Evolutionary conservation across 78 protist species (phyloP).

Genomic region (Dictyostelium purpureum): DNA sequence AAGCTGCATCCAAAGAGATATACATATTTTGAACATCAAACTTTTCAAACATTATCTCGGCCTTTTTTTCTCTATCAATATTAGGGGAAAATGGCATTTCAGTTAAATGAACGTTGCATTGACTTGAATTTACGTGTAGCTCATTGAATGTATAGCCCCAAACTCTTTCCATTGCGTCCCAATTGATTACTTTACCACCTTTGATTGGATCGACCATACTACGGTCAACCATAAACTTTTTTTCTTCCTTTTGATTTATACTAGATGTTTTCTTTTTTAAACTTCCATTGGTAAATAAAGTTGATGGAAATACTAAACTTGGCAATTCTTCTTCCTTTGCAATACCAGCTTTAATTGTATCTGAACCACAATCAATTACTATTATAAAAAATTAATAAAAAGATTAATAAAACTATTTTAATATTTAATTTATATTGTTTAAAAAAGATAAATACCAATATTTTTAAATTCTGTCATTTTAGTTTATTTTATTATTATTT

Average conservation of each 20-base stretch:
- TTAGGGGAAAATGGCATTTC: slow-evolving; percentile 85
- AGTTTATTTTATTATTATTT: too few species aligned
- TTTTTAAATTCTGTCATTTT: too few species aligned
- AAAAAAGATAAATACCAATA: too few species aligned
- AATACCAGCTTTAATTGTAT: neutral
- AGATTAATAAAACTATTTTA: too few species aligned
- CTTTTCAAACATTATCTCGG: slow-evolving; percentile 88
- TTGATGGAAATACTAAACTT: too few species aligned
- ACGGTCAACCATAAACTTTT: too few species aligned
- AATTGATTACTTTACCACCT: slow-evolving; percentile 86
- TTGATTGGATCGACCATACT: slow-evolving; percentile 81
- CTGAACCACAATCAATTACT: neutral
- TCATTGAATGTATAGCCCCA: slow-evolving; percentile 87
- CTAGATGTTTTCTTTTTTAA: too few species aligned
- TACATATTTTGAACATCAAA: neutral
- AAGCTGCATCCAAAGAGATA: slow-evolving; percentile 82
- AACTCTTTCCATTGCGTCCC: slow-evolving; percentile 90
- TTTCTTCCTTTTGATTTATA: neutral
- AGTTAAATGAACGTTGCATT: slow-evolving; percentile 69
- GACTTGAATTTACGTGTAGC: slow-evolving; percentile 35
- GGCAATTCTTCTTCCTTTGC: neutral
- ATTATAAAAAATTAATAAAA: too few species aligned
- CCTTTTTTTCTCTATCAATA: slow-evolving; percentile 77
- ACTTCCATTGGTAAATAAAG: too few species aligned
- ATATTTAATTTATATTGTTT: too few species aligned